These are phyloP conservation scores for Trichoderma gamsii DNA, from an alignment of 495 filamentous ascomycete genomes.

Conservation along the genomic window DNA sequence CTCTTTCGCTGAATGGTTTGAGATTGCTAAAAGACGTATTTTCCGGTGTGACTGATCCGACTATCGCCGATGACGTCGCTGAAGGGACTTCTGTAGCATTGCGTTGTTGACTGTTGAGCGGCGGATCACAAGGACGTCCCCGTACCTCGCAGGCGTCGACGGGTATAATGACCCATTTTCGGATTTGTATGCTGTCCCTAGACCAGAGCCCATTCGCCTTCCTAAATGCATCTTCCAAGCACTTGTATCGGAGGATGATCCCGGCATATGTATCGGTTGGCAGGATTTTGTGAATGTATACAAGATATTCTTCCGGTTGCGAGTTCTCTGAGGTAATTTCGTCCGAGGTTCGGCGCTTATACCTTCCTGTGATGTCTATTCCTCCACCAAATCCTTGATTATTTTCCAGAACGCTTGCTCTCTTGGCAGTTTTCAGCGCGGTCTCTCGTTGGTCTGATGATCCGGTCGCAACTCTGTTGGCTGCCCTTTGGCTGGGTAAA, in stretches of 20 bases:
- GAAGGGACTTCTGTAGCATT: background rate
- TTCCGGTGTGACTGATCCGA: constrained; percentile 20
- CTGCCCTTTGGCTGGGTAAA: constrained; percentile 22
- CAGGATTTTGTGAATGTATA: constrained; percentile 84
- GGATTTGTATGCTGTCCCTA: constrained; percentile 77
- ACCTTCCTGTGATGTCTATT: constrained; percentile 40
- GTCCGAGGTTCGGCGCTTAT: constrained; percentile 50
- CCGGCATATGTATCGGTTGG: constrained; percentile 80
- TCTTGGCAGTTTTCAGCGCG: constrained; percentile 41
- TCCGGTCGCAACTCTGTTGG: constrained; percentile 42
- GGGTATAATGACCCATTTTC: constrained; percentile 74
- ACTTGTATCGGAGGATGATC: constrained; percentile 83
- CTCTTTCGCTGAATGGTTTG: constrained; percentile 35
- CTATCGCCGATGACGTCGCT: background rate
- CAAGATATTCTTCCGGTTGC: constrained; percentile 57
- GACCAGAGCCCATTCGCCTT: constrained; percentile 93
- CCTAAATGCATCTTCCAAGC: constrained; percentile 67
- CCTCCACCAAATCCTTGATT: constrained; percentile 44
- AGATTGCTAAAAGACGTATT: constrained; percentile 18
- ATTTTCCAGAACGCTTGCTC: constrained; percentile 45
- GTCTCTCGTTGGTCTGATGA: constrained; percentile 44
- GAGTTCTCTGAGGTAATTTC: constrained; percentile 29
- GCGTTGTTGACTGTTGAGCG: constrained; percentile 18
- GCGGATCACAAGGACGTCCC: constrained; percentile 54
- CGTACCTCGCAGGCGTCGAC: constrained; percentile 86